Percentiles rank a stretch among this genome's conserved stretches.
phyloP scores from a whole-genome alignment of 2,329 filamentous ascomycete species.

The Phialemonium atrogriseum region DNA sequence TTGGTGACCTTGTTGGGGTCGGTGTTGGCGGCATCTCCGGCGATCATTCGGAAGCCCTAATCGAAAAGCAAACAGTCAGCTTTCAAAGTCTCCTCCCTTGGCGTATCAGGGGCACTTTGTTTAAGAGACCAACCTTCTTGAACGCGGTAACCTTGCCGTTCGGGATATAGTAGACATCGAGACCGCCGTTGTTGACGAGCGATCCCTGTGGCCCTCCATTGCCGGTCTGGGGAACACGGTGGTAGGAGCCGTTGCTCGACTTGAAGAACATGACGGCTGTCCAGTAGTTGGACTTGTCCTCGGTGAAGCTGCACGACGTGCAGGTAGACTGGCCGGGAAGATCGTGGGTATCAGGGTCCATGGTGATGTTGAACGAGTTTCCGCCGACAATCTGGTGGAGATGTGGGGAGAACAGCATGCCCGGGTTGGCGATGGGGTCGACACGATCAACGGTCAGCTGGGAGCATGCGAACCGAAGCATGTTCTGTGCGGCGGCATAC shows the following conservation, averaged over 20 bases:
- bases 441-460: slow-evolving; percentile 37
- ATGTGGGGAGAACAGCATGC: slow-evolving; percentile 34
- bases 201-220: slow-evolving; percentile 35
- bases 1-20: slow-evolving; percentile 27
- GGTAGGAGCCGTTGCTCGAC: slow-evolving; percentile 32
- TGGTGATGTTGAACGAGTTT: slow-evolving; percentile 35
- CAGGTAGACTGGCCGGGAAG: slow-evolving; percentile 26
- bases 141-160: slow-evolving; percentile 32
- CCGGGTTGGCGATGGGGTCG: slow-evolving; percentile 37
- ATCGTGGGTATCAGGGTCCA: slow-evolving; percentile 28
- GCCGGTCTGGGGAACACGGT: slow-evolving; percentile 33
- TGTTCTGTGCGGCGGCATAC: slow-evolving; percentile 24
- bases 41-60: slow-evolving; percentile 38
- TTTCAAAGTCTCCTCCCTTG: not conserved
- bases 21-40: slow-evolving; percentile 33
- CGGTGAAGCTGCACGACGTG: slow-evolving; percentile 33
- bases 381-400: slow-evolving; percentile 39
- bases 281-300: slow-evolving; percentile 40
- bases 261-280: slow-evolving; percentile 38
- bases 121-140: slow-evolving; percentile 14
- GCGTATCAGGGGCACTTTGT: too few relatives aligned
- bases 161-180: slow-evolving; percentile 36
- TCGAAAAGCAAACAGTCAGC: too few relatives aligned
- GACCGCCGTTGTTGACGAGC: slow-evolving; percentile 33
- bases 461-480: slow-evolving; percentile 39